phyloP scores from a whole-genome alignment of 75 land plant species.

The Isoetes taiwanensis region DNA sequence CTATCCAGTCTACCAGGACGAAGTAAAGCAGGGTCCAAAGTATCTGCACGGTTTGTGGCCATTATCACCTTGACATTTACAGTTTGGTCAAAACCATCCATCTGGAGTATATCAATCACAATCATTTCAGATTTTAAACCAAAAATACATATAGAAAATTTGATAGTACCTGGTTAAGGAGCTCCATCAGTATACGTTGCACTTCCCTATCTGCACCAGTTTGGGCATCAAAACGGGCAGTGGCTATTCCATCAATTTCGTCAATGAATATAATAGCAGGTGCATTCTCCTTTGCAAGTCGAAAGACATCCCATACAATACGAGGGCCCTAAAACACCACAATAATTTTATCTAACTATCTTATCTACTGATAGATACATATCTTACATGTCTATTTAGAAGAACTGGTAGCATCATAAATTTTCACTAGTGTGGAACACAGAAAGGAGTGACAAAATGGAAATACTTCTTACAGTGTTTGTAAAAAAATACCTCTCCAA shows the following conservation, averaged over 20 bases:
- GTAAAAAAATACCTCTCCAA: conserved; percentile 74
- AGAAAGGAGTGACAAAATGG: no score
- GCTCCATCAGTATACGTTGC: conserved; percentile 84
- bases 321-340: conserved; percentile 40
- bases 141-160: neutral
- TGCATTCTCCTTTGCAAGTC: conserved; percentile 83
- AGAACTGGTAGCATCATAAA: no score
- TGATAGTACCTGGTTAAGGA: conserved; percentile 57
- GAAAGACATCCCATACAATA: conserved; percentile 80
- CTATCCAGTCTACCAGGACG: conserved; percentile 85
- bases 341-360: no score
- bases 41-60: conserved; percentile 87
- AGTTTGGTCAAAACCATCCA: conserved; percentile 93
- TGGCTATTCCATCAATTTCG: conserved; percentile 84
- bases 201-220: conserved; percentile 89
- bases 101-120: conserved; percentile 23
- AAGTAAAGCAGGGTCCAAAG: conserved; percentile 76
- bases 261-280: conserved; percentile 82
- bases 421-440: no score
- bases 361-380: no score
- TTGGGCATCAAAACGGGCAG: conserved; percentile 90
- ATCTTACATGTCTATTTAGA: no score
- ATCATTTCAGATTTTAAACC: neutral
- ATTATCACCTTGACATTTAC: conserved; percentile 95
- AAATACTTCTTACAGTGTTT: no score